These are phyloP conservation scores for Sungouiozyma intestinalis DNA, from an alignment of 805 yeast species.

Conservation along the genomic window DNA sequence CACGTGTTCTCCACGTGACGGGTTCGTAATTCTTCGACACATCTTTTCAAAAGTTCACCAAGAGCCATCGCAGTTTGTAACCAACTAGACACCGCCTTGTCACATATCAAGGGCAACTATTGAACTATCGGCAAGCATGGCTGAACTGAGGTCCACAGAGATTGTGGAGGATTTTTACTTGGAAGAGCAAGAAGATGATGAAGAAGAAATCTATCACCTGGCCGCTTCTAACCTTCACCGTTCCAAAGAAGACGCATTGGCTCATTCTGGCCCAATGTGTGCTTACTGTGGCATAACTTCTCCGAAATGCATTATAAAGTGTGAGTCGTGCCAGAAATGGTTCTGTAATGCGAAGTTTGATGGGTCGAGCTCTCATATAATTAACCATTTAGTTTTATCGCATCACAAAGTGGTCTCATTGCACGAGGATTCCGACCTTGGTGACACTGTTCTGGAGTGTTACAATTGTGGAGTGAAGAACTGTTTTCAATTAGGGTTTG, in stretches of 20 bases:
- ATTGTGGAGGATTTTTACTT: neutral
- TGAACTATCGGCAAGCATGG: neutral
- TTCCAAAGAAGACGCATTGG: constrained; percentile 27
- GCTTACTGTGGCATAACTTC: constrained; percentile 67
- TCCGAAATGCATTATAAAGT: constrained; percentile 58
- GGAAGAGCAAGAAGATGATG: neutral
- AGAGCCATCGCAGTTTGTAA: neutral
- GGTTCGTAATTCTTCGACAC: no score
- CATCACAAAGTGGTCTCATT: constrained; percentile 65
- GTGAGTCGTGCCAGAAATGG: constrained; percentile 74
- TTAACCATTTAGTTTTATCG: constrained; percentile 74
- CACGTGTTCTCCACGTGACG: no score
- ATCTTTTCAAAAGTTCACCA: no score
- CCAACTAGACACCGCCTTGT: neutral
- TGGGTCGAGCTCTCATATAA: constrained; percentile 63
- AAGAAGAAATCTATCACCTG: neutral
- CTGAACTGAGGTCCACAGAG: neutral
- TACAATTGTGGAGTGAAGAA: constrained; percentile 81
- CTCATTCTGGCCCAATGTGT: constrained; percentile 25
- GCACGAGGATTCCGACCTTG: constrained; percentile 73
- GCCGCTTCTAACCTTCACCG: neutral
- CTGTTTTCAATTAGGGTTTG: constrained; percentile 74
- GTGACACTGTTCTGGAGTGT: constrained; percentile 82
- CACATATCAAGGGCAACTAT: no score
- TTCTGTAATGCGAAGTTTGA: constrained; percentile 69